These are phyloP conservation scores for Ascochyta viciae-villosae DNA, from an alignment of 2,329 filamentous ascomycete species.

Conservation along the genomic window DNA sequence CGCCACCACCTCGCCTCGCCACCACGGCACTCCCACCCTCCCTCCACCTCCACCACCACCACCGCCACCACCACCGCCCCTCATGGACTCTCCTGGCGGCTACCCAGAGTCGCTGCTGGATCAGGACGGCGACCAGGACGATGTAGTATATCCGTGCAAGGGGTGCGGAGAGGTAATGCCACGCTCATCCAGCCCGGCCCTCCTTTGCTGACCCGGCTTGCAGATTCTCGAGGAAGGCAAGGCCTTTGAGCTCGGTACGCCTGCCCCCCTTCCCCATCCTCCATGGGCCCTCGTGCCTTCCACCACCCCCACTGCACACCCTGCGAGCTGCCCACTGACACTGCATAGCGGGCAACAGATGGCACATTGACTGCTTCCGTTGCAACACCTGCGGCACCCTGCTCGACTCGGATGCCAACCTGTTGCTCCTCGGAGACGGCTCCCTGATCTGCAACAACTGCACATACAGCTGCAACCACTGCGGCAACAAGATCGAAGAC, in stretches of 20 bases:
- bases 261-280: conserved; percentile 9
- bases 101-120: conserved; percentile 60
- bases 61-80: conserved; percentile 9
- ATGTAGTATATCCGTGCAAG: conserved; percentile 70
- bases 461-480: conserved; percentile 97
- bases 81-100: conserved; percentile 63
- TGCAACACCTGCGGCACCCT: conserved; percentile 95
- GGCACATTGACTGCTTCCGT: conserved; percentile 98
- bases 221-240: conserved; percentile 98
- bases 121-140: conserved; percentile 52
- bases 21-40: conserved; percentile 10
- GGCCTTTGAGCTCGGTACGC: conserved; percentile 91
- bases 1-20: not conserved
- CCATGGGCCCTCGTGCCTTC: conserved; percentile 5
- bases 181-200: not conserved
- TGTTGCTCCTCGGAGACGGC: conserved; percentile 94
- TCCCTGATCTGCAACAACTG: conserved; percentile 99
- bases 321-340: conserved; percentile 32
- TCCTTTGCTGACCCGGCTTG: conserved; percentile 29
- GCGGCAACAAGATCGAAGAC: conserved; percentile 97
- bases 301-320: conserved; percentile 3
- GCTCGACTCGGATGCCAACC: conserved; percentile 97
- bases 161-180: conserved; percentile 57
- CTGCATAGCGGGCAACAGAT: conserved; percentile 82
- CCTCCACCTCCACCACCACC: not conserved